Percentiles rank a stretch among this genome's conserved stretches.
These are phyloP conservation scores for Ganoderma meredithae DNA, from an alignment of 1,284 basidiomycete species.

Conservation along the genomic window DNA sequence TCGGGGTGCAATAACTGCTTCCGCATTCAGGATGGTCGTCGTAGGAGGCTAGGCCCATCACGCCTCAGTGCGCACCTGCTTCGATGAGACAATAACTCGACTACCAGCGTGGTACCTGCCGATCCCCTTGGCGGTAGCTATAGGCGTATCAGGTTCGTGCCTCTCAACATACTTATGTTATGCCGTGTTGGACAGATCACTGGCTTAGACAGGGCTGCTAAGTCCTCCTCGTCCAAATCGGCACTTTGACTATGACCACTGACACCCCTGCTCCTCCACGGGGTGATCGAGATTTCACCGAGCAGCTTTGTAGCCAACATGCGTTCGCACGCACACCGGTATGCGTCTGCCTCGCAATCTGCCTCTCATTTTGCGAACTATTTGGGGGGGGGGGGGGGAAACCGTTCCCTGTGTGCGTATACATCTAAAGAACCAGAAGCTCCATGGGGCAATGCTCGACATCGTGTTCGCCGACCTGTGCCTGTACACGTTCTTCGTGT, in stretches of 20 bases:
- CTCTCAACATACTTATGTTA: neutral
- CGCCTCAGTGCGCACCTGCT: neutral
- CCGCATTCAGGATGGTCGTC: neutral
- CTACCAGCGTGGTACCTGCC: neutral
- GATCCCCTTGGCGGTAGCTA: neutral
- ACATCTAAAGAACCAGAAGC: neutral
- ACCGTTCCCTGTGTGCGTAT: neutral
- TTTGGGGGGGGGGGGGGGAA: too few relatives aligned
- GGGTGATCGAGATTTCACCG: neutral
- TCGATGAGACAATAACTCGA: neutral
- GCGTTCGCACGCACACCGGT: neutral
- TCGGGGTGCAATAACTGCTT: neutral
- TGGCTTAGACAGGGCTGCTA: neutral
- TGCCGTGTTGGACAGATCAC: neutral
- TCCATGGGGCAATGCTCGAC: neutral
- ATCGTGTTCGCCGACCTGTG: slow-evolving; percentile 2
- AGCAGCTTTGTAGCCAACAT: neutral
- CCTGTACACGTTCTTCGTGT: neutral
- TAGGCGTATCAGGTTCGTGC: neutral
- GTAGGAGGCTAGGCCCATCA: neutral
- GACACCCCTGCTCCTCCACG: neutral
- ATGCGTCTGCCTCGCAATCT: too few relatives aligned
- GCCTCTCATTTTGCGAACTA: too few relatives aligned
- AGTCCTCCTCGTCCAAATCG: neutral
- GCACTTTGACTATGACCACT: neutral